phyloP scores from a whole-genome alignment of 2,329 filamentous ascomycete species.

The Nemania bipapillata region DNA sequence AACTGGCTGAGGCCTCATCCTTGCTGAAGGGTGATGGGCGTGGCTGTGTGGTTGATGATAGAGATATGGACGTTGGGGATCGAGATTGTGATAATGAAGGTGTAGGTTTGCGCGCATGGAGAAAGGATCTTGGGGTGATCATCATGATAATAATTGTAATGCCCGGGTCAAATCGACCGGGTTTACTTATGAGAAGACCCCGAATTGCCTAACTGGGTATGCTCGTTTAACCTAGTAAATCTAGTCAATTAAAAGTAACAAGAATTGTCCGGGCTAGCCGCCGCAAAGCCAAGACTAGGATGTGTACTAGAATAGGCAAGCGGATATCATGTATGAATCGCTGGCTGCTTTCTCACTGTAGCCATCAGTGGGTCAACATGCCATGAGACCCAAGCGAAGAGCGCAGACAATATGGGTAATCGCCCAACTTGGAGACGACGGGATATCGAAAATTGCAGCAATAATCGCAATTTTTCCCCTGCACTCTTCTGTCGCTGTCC shows the following conservation, averaged over 20 bases:
- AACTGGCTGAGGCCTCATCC: constrained; percentile 47
- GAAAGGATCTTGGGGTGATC: constrained; percentile 56
- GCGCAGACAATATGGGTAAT: constrained; percentile 27
- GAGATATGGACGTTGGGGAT: constrained; percentile 25
- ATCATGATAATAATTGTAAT: constrained; percentile 51
- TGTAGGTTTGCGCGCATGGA: constrained; percentile 51
- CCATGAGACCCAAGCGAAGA: constrained; percentile 21
- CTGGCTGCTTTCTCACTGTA: constrained; percentile 22
- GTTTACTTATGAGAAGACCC: constrained; percentile 20
- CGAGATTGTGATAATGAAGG: constrained; percentile 36
- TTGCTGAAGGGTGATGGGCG: constrained; percentile 44
- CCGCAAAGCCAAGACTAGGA: constrained; percentile 15
- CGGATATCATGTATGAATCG: constrained; percentile 26
- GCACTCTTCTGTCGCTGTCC: neutral
- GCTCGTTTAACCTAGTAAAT: constrained; percentile 5
- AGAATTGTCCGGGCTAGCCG: constrained; percentile 9
- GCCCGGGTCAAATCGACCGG: constrained; percentile 13
- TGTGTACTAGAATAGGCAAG: constrained; percentile 33
- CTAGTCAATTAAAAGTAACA: constrained; percentile 19
- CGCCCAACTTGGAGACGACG: neutral
- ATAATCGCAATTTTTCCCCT: neutral
- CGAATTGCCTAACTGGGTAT: constrained; percentile 33
- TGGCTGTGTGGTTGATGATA: constrained; percentile 36
- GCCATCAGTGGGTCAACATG: constrained; percentile 32
- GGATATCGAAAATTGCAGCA: neutral